These are phyloP conservation scores for Eutrema heterophyllum DNA, from an alignment of 345 rosid genomes.

Conservation along the genomic window DNA sequence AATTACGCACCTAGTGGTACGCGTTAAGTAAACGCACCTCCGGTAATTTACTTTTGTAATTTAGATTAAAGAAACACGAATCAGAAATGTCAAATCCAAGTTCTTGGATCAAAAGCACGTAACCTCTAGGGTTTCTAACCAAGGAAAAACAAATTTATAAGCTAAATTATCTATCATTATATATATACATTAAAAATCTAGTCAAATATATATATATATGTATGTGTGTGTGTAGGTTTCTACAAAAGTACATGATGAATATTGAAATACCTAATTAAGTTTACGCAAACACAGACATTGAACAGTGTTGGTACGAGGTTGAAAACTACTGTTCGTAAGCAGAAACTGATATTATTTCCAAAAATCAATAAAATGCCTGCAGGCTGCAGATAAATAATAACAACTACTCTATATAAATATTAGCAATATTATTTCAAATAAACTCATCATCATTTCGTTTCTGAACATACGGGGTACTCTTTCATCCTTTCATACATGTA, in stretches of 20 bases:
- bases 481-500: background rate
- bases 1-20: background rate
- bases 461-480: background rate
- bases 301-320: constrained; percentile 39
- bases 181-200: background rate
- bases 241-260: constrained; percentile 33
- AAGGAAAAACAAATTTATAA: constrained; percentile 17
- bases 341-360: constrained; percentile 18
- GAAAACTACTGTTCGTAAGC: constrained; percentile 16
- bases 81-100: constrained; percentile 33
- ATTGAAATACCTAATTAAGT: constrained; percentile 30
- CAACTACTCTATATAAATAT: background rate
- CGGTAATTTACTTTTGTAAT: background rate
- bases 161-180: background rate
- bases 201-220: background rate
- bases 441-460: background rate
- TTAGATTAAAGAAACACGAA: constrained; percentile 6
- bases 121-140: constrained; percentile 31
- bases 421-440: background rate
- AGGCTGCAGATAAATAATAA: constrained; percentile 13
- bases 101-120: constrained; percentile 32
- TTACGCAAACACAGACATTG: constrained; percentile 29
- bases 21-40: constrained; percentile 15
- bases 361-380: constrained; percentile 26
- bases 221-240: constrained; percentile 23